Evolutionary conservation across 306 rosid genomes (phyloP).

Genomic region (Ormosia emarginata): DNA sequence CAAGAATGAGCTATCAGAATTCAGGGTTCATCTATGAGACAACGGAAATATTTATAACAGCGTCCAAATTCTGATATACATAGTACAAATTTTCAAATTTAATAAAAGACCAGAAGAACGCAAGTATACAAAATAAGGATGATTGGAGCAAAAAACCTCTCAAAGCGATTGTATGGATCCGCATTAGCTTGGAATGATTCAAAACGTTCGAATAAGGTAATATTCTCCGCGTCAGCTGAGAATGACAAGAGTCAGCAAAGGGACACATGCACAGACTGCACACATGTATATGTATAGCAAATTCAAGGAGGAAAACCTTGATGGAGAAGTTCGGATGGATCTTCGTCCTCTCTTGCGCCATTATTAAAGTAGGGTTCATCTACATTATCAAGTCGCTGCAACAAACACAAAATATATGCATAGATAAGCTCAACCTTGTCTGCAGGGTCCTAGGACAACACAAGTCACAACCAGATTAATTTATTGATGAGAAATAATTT

Average conservation of each 20-base stretch:
- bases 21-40: neutral
- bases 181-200: constrained; percentile 44
- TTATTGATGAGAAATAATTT: too few species aligned
- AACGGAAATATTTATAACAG: neutral
- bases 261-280: neutral
- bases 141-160: constrained; percentile 48
- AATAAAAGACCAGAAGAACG: constrained; percentile 1
- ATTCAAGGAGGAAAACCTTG: constrained; percentile 54
- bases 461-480: neutral
- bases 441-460: neutral
- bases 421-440: neutral
- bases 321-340: constrained; percentile 46
- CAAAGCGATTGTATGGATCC: constrained; percentile 44
- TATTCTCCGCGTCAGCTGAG: constrained; percentile 67
- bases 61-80: neutral
- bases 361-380: constrained; percentile 44
- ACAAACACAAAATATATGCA: constrained; percentile 11
- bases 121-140: neutral
- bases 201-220: constrained; percentile 54
- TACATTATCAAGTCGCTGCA: constrained; percentile 73
- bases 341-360: constrained; percentile 40
- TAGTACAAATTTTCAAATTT: neutral
- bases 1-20: neutral
- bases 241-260: constrained; percentile 21
- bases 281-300: neutral